Percentiles rank a stretch among this genome's conserved stretches.
phyloP scores from a whole-genome alignment of 257 asterid species.

The Solanum chilense region DNA sequence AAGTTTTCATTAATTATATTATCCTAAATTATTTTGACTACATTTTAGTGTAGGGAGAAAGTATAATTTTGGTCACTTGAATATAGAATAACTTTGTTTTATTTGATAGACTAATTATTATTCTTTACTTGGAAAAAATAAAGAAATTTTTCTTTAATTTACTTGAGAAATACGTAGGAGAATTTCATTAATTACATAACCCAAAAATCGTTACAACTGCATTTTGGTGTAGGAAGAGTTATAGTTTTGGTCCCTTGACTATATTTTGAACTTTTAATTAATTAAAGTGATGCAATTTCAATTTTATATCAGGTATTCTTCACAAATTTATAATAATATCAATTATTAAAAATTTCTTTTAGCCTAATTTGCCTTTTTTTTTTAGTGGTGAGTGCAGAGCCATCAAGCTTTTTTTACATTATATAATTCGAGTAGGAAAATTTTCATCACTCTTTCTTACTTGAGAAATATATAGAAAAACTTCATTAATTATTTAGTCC shows the following conservation, averaged over 20 bases:
- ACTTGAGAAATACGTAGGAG: neutral
- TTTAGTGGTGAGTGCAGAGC: neutral
- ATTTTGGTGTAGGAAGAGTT: too few species aligned
- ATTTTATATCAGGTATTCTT: neutral
- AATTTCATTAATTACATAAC: neutral
- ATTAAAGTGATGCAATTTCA: too few species aligned
- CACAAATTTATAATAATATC: neutral
- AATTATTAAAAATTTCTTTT: neutral
- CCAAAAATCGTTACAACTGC: neutral
- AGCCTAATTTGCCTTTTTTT: neutral
- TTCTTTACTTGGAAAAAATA: neutral
- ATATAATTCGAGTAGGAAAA: neutral
- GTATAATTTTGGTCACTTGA: neutral
- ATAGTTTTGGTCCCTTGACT: too few species aligned
- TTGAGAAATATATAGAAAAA: neutral
- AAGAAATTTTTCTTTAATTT: neutral
- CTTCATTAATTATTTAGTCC: neutral
- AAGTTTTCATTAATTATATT: too few species aligned
- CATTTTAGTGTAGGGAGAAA: neutral
- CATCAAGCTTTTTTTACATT: neutral
- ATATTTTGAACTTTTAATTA: too few species aligned
- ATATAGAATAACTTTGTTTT: too few species aligned
- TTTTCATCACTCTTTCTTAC: neutral
- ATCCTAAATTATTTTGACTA: neutral
- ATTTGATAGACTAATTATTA: neutral